Percentiles rank a stretch among this genome's conserved stretches.
Evolutionary conservation across 2,329 filamentous ascomycete species (phyloP).

Genomic region (Aspergillus proliferans): DNA sequence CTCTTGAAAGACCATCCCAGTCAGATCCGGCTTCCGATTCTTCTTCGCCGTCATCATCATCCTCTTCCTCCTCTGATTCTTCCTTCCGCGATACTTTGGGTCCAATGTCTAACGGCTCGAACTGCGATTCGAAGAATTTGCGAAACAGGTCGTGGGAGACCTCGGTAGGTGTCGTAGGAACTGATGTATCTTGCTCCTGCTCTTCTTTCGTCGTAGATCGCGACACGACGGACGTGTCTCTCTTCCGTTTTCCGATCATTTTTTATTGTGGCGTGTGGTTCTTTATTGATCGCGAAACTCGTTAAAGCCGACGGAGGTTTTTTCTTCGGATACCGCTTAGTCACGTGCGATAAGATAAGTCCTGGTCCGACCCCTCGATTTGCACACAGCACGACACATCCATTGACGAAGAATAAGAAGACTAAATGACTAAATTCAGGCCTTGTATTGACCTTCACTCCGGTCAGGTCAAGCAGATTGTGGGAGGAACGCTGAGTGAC

Average conservation of each 20-base stretch:
- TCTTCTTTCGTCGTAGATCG: slow-evolving; percentile 16
- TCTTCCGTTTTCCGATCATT: slow-evolving; percentile 46
- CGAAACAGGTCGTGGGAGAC: slow-evolving; percentile 69
- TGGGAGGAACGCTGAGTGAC: slow-evolving; percentile 81
- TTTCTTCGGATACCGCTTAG: slow-evolving; percentile 8
- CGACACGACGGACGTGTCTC: slow-evolving; percentile 30
- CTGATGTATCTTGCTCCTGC: slow-evolving; percentile 7
- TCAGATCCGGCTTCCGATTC: slow-evolving; percentile 40
- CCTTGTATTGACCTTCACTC: slow-evolving; percentile 97
- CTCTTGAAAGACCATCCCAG: slow-evolving; percentile 60
- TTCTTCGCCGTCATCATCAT: slow-evolving; percentile 19
- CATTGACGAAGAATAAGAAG: slow-evolving; percentile 4
- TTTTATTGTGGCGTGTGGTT: slow-evolving; percentile 6
- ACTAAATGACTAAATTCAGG: slow-evolving; percentile 79
- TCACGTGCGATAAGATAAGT: slow-evolving; percentile 38
- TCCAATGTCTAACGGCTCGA: slow-evolving; percentile 59
- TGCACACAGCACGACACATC: slow-evolving; percentile 2
- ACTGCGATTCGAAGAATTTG: slow-evolving; percentile 80
- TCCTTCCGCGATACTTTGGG: slow-evolving; percentile 6
- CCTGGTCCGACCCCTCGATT: slow-evolving; percentile 10
- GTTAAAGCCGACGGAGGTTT: slow-evolving; percentile 11
- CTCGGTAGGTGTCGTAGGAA: slow-evolving; percentile 20
- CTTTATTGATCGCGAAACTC: not conserved
- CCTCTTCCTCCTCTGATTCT: slow-evolving; percentile 14
- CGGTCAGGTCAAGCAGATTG: slow-evolving; percentile 97